Percentiles rank a stretch among this genome's conserved stretches.
These are phyloP conservation scores for Candida sp. DNA, from an alignment of 1,139 yeast species.

Conservation along the genomic window DNA sequence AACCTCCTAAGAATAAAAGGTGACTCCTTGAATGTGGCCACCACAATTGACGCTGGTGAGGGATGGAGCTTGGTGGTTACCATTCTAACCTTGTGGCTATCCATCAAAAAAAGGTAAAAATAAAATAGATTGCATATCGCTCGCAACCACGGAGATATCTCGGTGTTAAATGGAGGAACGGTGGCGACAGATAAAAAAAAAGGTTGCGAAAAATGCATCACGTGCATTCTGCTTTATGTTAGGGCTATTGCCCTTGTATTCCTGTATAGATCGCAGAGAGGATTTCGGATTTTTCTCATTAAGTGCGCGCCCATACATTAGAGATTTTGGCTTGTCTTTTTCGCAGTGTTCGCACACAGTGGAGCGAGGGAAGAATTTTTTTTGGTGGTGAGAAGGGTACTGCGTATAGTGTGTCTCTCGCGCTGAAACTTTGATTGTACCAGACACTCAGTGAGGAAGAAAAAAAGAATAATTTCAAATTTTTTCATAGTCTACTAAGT, in stretches of 20 bases:
- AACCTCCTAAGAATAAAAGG: no score
- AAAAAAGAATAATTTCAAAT: constrained; percentile 6
- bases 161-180: no score
- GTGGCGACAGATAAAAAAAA: no score
- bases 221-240: no score
- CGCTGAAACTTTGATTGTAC: background rate
- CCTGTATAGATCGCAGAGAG: background rate
- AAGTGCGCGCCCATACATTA: background rate
- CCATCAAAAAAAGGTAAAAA: no score
- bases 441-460: constrained; percentile 3
- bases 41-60: no score
- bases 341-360: background rate
- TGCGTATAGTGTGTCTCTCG: background rate
- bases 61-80: no score
- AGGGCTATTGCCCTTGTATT: background rate
- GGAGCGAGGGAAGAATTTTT: background rate
- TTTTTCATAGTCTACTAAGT: constrained; percentile 6
- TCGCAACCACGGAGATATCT: no score
- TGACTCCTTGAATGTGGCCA: no score
- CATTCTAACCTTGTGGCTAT: no score
- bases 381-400: background rate
- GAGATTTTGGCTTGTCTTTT: background rate
- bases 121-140: no score
- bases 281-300: background rate
- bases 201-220: no score